Evolutionary conservation across 371 early-diverging fungal species (phyloP).

Genomic region (Quaeritorhiza haematococci): DNA sequence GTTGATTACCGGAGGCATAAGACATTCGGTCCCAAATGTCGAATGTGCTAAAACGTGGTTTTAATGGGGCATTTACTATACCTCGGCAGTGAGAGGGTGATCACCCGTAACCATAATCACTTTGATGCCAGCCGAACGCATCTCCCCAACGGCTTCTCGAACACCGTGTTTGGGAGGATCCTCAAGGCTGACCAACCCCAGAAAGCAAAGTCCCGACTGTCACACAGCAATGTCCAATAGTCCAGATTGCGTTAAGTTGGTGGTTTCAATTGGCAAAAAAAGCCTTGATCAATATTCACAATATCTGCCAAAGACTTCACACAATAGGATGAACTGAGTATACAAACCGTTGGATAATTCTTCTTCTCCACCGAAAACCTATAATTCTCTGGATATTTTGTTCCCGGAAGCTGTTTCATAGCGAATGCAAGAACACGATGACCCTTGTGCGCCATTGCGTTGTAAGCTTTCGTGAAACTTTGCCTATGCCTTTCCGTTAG

Average conservation of each 20-base stretch:
- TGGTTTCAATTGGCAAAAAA: too few species aligned
- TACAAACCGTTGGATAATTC: constrained; percentile 39
- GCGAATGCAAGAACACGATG: constrained; percentile 93
- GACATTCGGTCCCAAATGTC: neutral
- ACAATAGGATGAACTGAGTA: neutral
- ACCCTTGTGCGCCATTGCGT: constrained; percentile 81
- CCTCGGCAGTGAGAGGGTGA: constrained; percentile 46
- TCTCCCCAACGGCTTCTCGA: constrained; percentile 31
- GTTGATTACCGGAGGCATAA: constrained; percentile 8
- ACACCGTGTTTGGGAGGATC: constrained; percentile 50
- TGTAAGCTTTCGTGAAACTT: constrained; percentile 66
- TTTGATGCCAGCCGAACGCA: constrained; percentile 45
- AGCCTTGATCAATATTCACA: neutral
- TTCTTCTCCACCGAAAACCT: constrained; percentile 34
- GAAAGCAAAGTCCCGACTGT: constrained; percentile 32
- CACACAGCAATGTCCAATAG: too few species aligned
- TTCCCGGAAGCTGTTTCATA: constrained; percentile 56
- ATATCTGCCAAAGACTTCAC: constrained; percentile 2
- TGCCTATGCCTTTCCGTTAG: constrained; percentile 54
- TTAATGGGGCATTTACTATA: too few species aligned
- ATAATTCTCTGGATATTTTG: constrained; percentile 53
- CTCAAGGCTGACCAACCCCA: constrained; percentile 43
- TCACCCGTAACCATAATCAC: constrained; percentile 54
- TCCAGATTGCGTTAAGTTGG: too few species aligned
- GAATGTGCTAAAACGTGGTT: neutral